Base-by-base conservation (phyloP, 768 basidiomycete genomes). In the Fibroporia radiculosa region DNA sequence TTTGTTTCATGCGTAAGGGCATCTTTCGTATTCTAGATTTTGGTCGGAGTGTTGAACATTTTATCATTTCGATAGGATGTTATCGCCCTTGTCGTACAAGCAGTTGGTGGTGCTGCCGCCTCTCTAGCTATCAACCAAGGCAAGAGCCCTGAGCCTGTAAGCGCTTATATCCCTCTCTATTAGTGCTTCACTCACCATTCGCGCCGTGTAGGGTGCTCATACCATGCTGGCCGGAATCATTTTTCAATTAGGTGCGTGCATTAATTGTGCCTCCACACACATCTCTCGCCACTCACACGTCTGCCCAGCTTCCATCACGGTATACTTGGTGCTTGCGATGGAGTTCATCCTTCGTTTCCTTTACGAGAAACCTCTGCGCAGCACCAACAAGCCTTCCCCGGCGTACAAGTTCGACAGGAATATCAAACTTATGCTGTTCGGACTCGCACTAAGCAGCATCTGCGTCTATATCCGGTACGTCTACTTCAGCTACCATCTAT, bases 221-320 rank as follows among this genome's bases (percentile, higher is more conserved):
- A 66, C 80, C 54, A 81, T 82, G 78, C 67, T 81, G 13, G 75
- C 62, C 1, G 83, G 82, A 40, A 82, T 85, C 48, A 64, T 66
- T 14, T 71, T 83, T 52, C 81, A 84, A 54, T 58, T 80, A 40
- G 56, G 71, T 70, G 31, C 46, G 68, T 59, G 48, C 16, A n/a
- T n/a, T 31, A n/a, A 25, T 20, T 16, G 27, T 40, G 19, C 12
- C 11, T 20, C 19, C 20, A 39, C 13, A 8, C 5, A 13, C 38
- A 20, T 24, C 14, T 27, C 4, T 18, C 6, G 25, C 6, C 27
- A 4, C 22, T 27, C 41, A 14, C 27, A 16, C 7, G 6, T 5
- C 13, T 20, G 12, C 12, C 6, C 55, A 66, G 71, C 64, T 24
- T 67, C 70, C 18, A 66, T 78, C 42, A 53, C 60, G 6, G 47